Percentiles rank a stretch among this genome's conserved stretches.
Evolutionary conservation across 495 filamentous ascomycete species (phyloP).

Genomic region (Delitschia confertaspora): DNA sequence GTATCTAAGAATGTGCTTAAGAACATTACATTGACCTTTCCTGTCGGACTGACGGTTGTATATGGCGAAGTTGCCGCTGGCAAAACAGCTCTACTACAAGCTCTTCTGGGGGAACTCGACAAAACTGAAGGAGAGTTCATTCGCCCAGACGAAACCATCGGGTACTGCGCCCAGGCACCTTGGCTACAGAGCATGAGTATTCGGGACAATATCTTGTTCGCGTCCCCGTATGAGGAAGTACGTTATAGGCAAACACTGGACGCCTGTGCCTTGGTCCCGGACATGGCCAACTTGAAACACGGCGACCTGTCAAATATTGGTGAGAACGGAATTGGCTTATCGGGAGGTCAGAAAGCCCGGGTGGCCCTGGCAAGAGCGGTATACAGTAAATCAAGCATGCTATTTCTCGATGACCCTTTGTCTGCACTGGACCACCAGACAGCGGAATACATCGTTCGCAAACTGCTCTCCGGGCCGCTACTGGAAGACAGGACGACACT

Average conservation of each 20-base stretch:
- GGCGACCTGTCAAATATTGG: constrained; percentile 37
- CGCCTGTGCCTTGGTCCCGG: constrained; percentile 34
- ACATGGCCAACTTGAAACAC: constrained; percentile 35
- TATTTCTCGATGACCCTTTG: constrained; percentile 38
- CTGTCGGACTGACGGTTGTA: constrained; percentile 56
- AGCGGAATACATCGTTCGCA: constrained; percentile 59
- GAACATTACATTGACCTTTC: constrained; percentile 52
- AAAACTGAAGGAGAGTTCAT: constrained; percentile 48
- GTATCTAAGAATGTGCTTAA: constrained; percentile 50
- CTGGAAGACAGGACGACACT: constrained; percentile 54
- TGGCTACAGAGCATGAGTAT: constrained; percentile 91
- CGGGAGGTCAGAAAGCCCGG: constrained; percentile 35
- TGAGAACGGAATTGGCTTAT: constrained; percentile 37
- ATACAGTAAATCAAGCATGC: constrained; percentile 32
- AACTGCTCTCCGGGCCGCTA: constrained; percentile 57
- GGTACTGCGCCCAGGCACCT: constrained; percentile 76
- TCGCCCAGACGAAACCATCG: constrained; percentile 59
- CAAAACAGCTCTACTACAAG: constrained; percentile 72
- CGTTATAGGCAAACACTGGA: constrained; percentile 43
- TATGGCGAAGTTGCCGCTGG: constrained; percentile 69
- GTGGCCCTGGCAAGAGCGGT: constrained; percentile 37
- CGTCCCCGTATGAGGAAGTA: constrained; percentile 55
- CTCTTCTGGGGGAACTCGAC: constrained; percentile 71
- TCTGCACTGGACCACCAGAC: constrained; percentile 59
- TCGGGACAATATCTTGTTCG: constrained; percentile 75